phyloP scores from a whole-genome alignment of 1,139 yeast genomes.

The Candida sanyaensis region DNA sequence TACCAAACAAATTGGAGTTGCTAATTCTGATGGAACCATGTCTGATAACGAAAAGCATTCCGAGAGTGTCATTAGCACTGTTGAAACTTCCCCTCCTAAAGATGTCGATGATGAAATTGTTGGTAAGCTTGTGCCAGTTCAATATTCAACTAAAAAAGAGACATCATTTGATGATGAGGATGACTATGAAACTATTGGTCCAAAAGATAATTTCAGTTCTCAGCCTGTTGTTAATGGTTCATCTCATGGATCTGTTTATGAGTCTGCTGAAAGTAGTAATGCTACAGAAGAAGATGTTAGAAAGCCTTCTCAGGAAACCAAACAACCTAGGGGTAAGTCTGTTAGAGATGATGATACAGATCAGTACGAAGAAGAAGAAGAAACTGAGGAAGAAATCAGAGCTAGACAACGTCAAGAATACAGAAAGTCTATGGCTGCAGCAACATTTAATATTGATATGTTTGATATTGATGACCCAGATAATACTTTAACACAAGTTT shows the following conservation, averaged over 20 bases:
- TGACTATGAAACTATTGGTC: neutral
- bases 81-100: slow-evolving; percentile 35
- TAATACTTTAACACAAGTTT: slow-evolving; percentile 80
- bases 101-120: slow-evolving; percentile 20
- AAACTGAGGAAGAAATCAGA: slow-evolving; percentile 28
- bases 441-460: slow-evolving; percentile 65
- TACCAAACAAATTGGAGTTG: slow-evolving; percentile 3
- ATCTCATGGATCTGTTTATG: neutral
- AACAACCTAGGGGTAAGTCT: neutral
- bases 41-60: slow-evolving; percentile 21
- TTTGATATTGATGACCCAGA: slow-evolving; percentile 86
- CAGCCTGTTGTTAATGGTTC: neutral
- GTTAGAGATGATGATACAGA: neutral
- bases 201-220: neutral
- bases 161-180: neutral
- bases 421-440: slow-evolving; percentile 54
- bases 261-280: slow-evolving; percentile 3
- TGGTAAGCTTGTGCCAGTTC: slow-evolving; percentile 13
- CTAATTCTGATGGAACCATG: slow-evolving; percentile 10
- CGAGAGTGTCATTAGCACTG: slow-evolving; percentile 20
- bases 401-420: slow-evolving; percentile 51
- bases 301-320: neutral
- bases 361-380: slow-evolving; percentile 3
- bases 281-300: neutral
- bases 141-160: neutral